Conservation (phyloP, 202 grass and related monocot species). For the Sporobolus alterniflorus region DNA sequence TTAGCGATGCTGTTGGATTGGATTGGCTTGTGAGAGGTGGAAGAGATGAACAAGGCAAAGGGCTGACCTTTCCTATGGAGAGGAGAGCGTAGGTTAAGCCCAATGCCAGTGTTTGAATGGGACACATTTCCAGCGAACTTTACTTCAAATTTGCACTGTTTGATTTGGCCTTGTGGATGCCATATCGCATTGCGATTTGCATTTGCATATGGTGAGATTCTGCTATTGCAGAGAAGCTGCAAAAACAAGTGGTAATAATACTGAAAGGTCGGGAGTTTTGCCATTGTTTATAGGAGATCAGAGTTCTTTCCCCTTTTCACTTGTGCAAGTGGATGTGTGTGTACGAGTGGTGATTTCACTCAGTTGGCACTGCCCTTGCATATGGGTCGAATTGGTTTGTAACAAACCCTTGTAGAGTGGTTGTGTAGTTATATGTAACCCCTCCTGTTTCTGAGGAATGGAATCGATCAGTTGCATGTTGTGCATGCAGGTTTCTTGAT, state of each 20-base stretch:
- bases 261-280: slow-evolving; percentile 52
- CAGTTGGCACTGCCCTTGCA: slow-evolving; percentile 44
- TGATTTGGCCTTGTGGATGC: slow-evolving; percentile 42
- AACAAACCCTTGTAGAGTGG: slow-evolving; percentile 32
- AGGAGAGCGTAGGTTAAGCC: slow-evolving; percentile 53
- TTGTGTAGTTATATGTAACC: slow-evolving; percentile 57
- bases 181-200: slow-evolving; percentile 35
- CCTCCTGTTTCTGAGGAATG: slow-evolving; percentile 62
- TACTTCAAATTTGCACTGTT: slow-evolving; percentile 41
- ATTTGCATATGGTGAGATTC: slow-evolving; percentile 41
- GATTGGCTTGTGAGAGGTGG: slow-evolving; percentile 54
- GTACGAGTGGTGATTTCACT: slow-evolving; percentile 57
- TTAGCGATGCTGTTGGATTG: slow-evolving; percentile 57
- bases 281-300: slow-evolving; percentile 51
- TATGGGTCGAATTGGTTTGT: slow-evolving; percentile 51
- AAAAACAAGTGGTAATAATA: slow-evolving; percentile 35
- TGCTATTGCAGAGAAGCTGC: slow-evolving; percentile 17
- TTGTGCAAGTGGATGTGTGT: slow-evolving; percentile 58
- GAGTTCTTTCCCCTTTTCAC: slow-evolving; percentile 33
- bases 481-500: too few species aligned
- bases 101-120: slow-evolving; percentile 34
- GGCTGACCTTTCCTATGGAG: slow-evolving; percentile 59
- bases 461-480: slow-evolving; percentile 61
- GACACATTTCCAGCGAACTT: slow-evolving; percentile 49
- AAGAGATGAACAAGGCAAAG: slow-evolving; percentile 43